A percentile compares a stretch with the other conserved stretches of the same genome.
These are phyloP conservation scores for Pseudogymnoascus sp. DNA, from an alignment of 2,329 filamentous ascomycete genomes.

Conservation along the genomic window DNA sequence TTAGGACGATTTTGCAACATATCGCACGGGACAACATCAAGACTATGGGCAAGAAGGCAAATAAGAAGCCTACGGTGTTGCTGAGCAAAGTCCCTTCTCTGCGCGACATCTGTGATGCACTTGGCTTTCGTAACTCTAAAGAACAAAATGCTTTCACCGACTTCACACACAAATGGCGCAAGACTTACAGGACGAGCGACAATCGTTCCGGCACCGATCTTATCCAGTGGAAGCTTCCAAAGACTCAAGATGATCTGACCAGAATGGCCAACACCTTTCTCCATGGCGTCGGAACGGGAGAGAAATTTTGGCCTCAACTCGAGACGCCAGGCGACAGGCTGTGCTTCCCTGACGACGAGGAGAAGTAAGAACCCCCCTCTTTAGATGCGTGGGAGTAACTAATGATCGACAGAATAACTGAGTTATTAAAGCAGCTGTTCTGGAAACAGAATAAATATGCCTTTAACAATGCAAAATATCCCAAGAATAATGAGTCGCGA, in stretches of 20 bases:
- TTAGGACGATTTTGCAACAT: background rate
- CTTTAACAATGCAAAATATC: conserved; percentile 15
- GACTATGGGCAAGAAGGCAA: background rate
- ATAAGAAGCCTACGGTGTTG: background rate
- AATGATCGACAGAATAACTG: conserved; percentile 14
- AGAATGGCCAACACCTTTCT: conserved; percentile 15
- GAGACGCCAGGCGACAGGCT: conserved; percentile 12
- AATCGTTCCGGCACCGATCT: conserved; percentile 9
- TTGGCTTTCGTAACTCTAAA: conserved; percentile 18
- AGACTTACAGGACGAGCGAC: conserved; percentile 11
- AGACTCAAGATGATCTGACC: conserved; percentile 12
- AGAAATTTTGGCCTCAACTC: conserved; percentile 15
- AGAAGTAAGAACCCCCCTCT: conserved; percentile 9
- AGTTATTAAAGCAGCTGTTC: conserved; percentile 17
- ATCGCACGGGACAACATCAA: background rate
- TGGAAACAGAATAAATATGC: conserved; percentile 18
- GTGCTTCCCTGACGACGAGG: conserved; percentile 13
- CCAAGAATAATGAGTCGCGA: conserved; percentile 1
- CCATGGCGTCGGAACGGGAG: conserved; percentile 13
- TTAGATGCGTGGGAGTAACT: background rate
- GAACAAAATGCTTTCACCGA: conserved; percentile 16
- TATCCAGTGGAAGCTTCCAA: conserved; percentile 13
- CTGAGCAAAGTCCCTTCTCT: conserved; percentile 16
- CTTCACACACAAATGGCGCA: conserved; percentile 13
- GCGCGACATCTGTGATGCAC: conserved; percentile 12